A percentile compares a stretch with the other conserved stretches of the same genome.
phyloP scores from a whole-genome alignment of 345 rosid genomes.

The Euphorbia lathyris region DNA sequence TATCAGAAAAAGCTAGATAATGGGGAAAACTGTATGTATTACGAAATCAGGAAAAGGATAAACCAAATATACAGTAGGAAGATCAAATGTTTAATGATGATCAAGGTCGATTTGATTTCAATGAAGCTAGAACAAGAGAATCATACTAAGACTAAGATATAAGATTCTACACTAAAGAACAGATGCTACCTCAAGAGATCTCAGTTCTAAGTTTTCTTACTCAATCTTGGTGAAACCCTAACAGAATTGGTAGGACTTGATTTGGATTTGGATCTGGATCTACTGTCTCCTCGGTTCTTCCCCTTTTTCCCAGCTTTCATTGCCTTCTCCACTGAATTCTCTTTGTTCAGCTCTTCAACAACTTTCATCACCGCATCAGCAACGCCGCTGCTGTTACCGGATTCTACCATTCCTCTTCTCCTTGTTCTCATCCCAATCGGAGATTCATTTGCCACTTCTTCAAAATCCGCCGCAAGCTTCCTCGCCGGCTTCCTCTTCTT shows the following conservation, averaged over 20 bases:
- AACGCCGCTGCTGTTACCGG: neutral
- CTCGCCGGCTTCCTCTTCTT: constrained; percentile 38
- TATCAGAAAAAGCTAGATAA: too few relatives aligned
- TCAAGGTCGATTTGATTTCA: neutral
- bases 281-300: constrained; percentile 1
- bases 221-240: constrained; percentile 66
- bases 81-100: neutral
- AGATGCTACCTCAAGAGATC: neutral
- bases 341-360: constrained; percentile 25
- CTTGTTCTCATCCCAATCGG: constrained; percentile 8
- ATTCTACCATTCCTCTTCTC: neutral
- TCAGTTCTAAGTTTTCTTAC: constrained; percentile 26
- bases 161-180: neutral
- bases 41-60: too few relatives aligned
- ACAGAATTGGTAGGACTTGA: neutral
- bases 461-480: constrained; percentile 70
- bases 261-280: constrained; percentile 6
- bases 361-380: constrained; percentile 27
- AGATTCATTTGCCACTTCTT: constrained; percentile 45
- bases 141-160: neutral
- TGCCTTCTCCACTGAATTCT: constrained; percentile 12
- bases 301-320: constrained; percentile 8
- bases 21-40: too few relatives aligned
- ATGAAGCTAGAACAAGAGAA: neutral
- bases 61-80: neutral